Percentiles rank a stretch among this genome's conserved stretches.
phyloP scores from a whole-genome alignment of 352 stramenopile species.

The Phytophthora capsici region DNA sequence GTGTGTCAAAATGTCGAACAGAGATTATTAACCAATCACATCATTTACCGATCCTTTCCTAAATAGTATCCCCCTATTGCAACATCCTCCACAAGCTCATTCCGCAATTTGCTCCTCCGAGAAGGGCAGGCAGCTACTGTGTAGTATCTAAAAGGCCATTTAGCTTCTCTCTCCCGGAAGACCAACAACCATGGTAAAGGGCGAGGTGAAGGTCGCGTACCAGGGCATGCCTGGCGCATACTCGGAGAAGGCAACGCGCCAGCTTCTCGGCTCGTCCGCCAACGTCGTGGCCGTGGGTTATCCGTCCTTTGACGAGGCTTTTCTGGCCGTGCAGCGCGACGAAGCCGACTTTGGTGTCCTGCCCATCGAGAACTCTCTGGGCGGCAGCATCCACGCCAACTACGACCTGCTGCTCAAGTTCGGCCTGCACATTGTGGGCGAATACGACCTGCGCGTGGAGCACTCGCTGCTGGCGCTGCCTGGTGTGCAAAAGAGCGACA shows the following conservation, averaged over 20 bases:
- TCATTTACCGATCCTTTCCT: background rate
- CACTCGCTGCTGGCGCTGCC: constrained; percentile 94
- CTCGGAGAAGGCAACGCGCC: constrained; percentile 96
- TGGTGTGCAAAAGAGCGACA: constrained; percentile 85
- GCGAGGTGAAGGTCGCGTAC: constrained; percentile 92
- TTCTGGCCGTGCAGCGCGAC: constrained; percentile 70
- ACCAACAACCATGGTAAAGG: constrained; percentile 19
- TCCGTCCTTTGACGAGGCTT: constrained; percentile 51
- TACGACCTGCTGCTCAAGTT: constrained; percentile 92
- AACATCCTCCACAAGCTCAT: constrained; percentile 3
- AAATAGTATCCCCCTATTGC: constrained; percentile 7
- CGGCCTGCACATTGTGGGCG: constrained; percentile 77
- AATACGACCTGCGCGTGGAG: constrained; percentile 86
- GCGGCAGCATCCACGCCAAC: constrained; percentile 97
- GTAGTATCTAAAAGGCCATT: background rate
- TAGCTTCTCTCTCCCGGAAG: background rate
- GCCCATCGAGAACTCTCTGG: constrained; percentile 96
- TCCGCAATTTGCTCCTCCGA: background rate
- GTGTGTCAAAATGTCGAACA: background rate
- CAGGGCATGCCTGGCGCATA: constrained; percentile 97
- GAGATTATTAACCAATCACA: background rate
- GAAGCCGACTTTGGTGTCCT: constrained; percentile 95
- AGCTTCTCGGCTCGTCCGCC: constrained; percentile 82
- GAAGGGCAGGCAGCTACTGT: background rate
- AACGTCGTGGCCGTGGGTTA: constrained; percentile 74